phyloP scores from a whole-genome alignment of 2,329 filamentous ascomycete species.

The Fusarium vanettenii region DNA sequence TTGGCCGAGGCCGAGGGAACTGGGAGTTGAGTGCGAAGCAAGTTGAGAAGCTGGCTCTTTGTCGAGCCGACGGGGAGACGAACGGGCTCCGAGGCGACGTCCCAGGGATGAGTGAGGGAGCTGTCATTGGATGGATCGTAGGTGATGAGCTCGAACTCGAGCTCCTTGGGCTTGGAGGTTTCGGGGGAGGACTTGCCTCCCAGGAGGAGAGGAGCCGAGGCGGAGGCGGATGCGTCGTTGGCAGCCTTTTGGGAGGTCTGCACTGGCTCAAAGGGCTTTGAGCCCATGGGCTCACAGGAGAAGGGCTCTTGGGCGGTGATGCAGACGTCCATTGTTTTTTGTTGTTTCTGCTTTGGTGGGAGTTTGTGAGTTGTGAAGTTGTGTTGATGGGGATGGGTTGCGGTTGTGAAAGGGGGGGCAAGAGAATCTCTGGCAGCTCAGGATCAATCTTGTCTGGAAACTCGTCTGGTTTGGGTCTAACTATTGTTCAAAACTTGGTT shows the following conservation, averaged over 20 bases:
- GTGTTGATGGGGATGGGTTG: background rate
- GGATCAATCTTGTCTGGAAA: background rate
- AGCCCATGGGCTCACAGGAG: constrained; percentile 24
- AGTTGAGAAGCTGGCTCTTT: constrained; percentile 41
- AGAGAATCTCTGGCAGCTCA: background rate
- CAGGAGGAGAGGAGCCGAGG: constrained; percentile 1
- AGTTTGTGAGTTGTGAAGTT: background rate
- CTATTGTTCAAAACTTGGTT: background rate
- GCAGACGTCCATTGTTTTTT: constrained; percentile 39
- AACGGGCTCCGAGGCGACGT: constrained; percentile 31
- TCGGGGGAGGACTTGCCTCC: background rate
- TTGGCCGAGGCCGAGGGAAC: background rate
- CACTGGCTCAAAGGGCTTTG: constrained; percentile 35
- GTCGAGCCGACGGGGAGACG: constrained; percentile 30
- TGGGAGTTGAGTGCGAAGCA: constrained; percentile 38
- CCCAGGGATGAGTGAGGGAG: constrained; percentile 42
- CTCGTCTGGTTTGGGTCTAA: background rate
- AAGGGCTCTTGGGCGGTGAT: constrained; percentile 44
- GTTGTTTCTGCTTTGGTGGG: background rate
- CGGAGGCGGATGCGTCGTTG: background rate
- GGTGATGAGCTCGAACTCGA: constrained; percentile 42
- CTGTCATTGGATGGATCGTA: constrained; percentile 37
- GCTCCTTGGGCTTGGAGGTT: constrained; percentile 3
- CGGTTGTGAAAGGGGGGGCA: background rate
- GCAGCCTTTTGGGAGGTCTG: constrained; percentile 3